phyloP scores from a whole-genome alignment of 176 grass and related monocot species.

The Panicum miliaceum region DNA sequence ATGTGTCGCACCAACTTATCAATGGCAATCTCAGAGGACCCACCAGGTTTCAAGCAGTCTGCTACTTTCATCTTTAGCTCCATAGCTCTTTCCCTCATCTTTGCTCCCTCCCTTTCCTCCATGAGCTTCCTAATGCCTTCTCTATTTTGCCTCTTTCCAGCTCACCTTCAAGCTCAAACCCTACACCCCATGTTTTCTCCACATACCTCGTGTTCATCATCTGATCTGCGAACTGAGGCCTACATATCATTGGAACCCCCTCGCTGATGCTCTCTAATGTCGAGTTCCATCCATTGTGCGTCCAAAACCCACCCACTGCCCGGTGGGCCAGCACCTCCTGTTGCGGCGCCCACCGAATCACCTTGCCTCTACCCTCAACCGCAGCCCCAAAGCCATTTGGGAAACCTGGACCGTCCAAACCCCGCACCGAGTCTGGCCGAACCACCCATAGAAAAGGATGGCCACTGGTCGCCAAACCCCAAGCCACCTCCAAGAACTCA shows the following conservation, averaged over 20 bases:
- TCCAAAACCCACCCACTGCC: conserved; percentile 37
- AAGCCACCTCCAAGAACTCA: conserved; percentile 32
- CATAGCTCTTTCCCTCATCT: conserved; percentile 22
- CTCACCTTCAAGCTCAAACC: conserved; percentile 38
- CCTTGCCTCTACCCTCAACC: conserved; percentile 5
- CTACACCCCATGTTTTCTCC: conserved; percentile 24
- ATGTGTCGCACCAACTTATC: conserved; percentile 31
- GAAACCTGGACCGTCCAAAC: neutral
- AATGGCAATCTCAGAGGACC: conserved; percentile 1
- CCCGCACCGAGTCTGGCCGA: neutral
- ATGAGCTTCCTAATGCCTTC: conserved; percentile 18
- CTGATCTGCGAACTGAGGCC: conserved; percentile 38
- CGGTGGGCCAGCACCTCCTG: conserved; percentile 18
- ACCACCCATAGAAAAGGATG: conserved; percentile 50
- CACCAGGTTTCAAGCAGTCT: neutral
- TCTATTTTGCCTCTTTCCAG: conserved; percentile 4
- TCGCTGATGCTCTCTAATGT: conserved; percentile 8
- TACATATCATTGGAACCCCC: conserved; percentile 45
- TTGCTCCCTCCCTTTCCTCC: conserved; percentile 11
- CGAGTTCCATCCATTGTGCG: conserved; percentile 48
- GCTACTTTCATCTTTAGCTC: conserved; percentile 3
- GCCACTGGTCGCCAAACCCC: conserved; percentile 27
- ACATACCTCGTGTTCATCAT: conserved; percentile 42
- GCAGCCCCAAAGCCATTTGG: neutral
- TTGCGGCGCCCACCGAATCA: conserved; percentile 55